A percentile compares a stretch with the other conserved stretches of the same genome.
phyloP scores from a whole-genome alignment of 1,284 basidiomycete species.

The Trametes hirsuta region DNA sequence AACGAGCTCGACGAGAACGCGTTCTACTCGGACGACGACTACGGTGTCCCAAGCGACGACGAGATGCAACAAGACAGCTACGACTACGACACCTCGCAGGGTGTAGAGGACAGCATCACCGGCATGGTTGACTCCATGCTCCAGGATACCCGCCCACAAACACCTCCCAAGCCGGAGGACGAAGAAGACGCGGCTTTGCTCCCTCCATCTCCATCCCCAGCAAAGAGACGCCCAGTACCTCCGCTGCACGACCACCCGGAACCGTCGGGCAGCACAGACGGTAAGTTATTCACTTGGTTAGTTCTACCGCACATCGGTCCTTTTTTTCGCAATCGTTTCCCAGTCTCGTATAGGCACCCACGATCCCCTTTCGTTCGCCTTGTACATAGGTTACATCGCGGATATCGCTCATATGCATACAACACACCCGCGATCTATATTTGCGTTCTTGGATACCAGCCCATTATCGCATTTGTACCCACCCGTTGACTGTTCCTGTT shows the following conservation, averaged over 20 bases:
- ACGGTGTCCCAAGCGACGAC: constrained; percentile 44
- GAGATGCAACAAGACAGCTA: constrained; percentile 19
- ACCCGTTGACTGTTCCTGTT: background rate
- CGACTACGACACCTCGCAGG: constrained; percentile 38
- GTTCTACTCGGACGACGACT: constrained; percentile 51
- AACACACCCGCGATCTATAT: too few species aligned
- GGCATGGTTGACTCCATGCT: constrained; percentile 68
- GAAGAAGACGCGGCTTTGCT: constrained; percentile 53
- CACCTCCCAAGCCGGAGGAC: constrained; percentile 21
- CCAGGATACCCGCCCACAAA: constrained; percentile 34
- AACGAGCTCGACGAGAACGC: constrained; percentile 39
- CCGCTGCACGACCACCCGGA: background rate
- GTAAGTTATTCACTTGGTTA: constrained; percentile 3
- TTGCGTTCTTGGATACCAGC: too few species aligned
- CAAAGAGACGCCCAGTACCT: constrained; percentile 38
- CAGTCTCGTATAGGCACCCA: too few species aligned
- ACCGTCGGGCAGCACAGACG: background rate
- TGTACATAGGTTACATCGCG: too few species aligned
- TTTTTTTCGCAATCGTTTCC: background rate
- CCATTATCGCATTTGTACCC: background rate
- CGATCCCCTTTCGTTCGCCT: too few species aligned
- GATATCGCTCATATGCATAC: too few species aligned
- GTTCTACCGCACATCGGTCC: background rate
- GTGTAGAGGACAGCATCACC: constrained; percentile 58
- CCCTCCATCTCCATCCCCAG: constrained; percentile 65